Conservation (phyloP, 163 green algal species). For the Trebouxia gelatinosa region DNA sequence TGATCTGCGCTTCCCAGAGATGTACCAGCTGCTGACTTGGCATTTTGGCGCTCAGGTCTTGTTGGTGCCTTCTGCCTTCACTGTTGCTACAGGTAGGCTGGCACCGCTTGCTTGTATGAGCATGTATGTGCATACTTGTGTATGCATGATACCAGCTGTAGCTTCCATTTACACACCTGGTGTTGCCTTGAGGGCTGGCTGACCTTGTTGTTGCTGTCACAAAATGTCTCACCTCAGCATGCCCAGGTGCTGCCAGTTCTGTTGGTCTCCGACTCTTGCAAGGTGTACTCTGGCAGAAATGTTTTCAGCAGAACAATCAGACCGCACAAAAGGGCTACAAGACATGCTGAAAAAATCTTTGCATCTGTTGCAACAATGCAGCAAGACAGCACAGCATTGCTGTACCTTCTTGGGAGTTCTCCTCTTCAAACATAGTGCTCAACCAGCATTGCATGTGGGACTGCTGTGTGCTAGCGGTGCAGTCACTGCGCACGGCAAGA, state of each 20-base stretch:
- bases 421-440: neutral
- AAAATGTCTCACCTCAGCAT: too few species aligned
- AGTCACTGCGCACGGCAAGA: too few species aligned
- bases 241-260: too few species aligned
- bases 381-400: too few species aligned
- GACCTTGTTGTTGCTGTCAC: neutral
- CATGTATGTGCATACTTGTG: too few species aligned
- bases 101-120: neutral
- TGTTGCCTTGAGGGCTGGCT: neutral
- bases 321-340: neutral
- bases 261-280: too few species aligned
- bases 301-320: neutral
- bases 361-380: neutral
- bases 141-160: neutral
- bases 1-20: slow-evolving; percentile 93
- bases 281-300: neutral
- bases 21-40: slow-evolving; percentile 84
- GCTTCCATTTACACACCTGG: neutral
- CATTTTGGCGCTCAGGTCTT: slow-evolving; percentile 65
- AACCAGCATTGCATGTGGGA: neutral
- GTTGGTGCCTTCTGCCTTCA: slow-evolving; percentile 83
- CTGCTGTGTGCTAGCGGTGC: neutral
- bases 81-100: slow-evolving; percentile 65
- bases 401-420: too few species aligned
- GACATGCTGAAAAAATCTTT: neutral